Evolutionary conservation across 169 alveolate genomes (phyloP), one percentile per base, ranked within the genome.

Genomic region (Toxoplasma gondii): DNA sequence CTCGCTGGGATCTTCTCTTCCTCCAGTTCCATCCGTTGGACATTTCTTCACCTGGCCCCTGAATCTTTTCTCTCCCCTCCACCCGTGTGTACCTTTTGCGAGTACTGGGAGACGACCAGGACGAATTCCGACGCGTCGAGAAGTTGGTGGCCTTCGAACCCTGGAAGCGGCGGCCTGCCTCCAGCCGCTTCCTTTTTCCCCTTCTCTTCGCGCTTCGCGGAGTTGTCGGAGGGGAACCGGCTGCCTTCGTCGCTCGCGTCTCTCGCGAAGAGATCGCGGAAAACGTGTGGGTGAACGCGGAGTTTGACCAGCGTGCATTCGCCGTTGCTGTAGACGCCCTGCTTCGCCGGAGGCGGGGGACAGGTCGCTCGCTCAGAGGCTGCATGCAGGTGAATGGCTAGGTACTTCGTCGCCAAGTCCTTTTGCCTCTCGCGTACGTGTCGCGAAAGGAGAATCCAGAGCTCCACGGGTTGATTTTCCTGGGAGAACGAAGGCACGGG

Each of bases 321-420:
- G 54, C 98, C 98, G 92, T 97, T 97, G 74, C 96, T 94, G 86
- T 97, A 97, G 9, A 97, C 96, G 49, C 98, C 98, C 91, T 97
- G 98, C 54, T 96, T 95, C 38, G 93, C 96, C 24, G 98, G 98
- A 74, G 95, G 91, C 43, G 96, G 82, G 2, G 98, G 98, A 74
- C 97, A 96, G n/a, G 96, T 49, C 12, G 97, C 96, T 45, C 97
- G 93, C n/a, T 91, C 95, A 29, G 88, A 88, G 44, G 97, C 95
- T 82, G 96, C 94, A 92, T 96, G 96, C 31, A 96, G 84, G 78
- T 97, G 98, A 81, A 96, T 84, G 22, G 98, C 98, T 92, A 97
- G 91, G 67, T 97, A 97, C 84, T 96, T 97, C 64, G 90, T 94
- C 7, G 97, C 86, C 36, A 94, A 94, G 80, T 94, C 97, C 2